phyloP scores from a whole-genome alignment of 139 green algal genomes.

The Gonium pectorale region DNA sequence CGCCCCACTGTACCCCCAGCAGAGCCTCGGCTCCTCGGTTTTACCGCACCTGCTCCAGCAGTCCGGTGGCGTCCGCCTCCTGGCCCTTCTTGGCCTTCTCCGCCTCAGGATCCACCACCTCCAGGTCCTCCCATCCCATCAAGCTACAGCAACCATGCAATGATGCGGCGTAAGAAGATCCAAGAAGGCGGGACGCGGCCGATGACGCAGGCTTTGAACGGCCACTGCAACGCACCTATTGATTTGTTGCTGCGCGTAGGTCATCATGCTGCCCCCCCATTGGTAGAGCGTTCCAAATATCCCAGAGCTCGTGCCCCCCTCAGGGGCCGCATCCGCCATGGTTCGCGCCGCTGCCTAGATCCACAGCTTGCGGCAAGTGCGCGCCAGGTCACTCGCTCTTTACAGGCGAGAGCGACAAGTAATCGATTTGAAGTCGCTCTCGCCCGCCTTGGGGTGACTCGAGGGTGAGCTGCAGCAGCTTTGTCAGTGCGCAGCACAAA shows the following conservation, averaged over 20 bases:
- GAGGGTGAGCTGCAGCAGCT: too few species aligned
- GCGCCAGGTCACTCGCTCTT: too few species aligned
- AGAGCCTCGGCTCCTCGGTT: too few species aligned
- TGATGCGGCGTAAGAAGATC: neutral
- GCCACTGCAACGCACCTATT: slow-evolving; percentile 41
- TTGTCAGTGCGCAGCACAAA: too few species aligned
- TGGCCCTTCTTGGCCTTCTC: slow-evolving; percentile 49
- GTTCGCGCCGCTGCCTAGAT: too few species aligned
- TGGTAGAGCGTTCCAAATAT: slow-evolving; percentile 31
- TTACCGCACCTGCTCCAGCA: slow-evolving; percentile 51
- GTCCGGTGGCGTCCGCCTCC: slow-evolving; percentile 15
- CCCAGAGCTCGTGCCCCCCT: neutral
- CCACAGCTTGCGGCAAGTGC: too few species aligned
- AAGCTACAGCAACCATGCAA: slow-evolving; percentile 18
- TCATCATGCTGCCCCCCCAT: slow-evolving; percentile 46
- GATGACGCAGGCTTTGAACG: neutral
- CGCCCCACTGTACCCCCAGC: too few species aligned
- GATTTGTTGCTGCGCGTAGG: slow-evolving; percentile 46
- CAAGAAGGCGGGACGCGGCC: neutral
- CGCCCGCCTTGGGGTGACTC: too few species aligned
- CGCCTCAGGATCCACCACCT: slow-evolving; percentile 58
- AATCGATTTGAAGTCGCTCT: too few species aligned
- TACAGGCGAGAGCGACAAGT: too few species aligned
- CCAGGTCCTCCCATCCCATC: slow-evolving; percentile 61
- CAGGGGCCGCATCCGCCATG: slow-evolving; percentile 16